phyloP scores from a whole-genome alignment of 768 basidiomycete genomes.

The Termitomyces sp. region DNA sequence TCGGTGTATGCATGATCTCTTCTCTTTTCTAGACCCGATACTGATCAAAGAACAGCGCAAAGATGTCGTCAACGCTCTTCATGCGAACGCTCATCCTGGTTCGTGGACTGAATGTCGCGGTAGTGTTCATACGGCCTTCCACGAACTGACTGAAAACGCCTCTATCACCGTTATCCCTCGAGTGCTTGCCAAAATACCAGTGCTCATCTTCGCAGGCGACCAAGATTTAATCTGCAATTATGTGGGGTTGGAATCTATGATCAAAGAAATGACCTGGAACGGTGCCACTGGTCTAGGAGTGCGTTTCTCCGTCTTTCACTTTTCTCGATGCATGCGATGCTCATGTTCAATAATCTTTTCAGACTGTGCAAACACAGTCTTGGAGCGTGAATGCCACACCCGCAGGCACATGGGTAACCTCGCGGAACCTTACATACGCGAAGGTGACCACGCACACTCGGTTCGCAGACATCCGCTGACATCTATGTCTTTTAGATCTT shows the following conservation, averaged over 20 bases:
- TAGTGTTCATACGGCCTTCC: conserved; percentile 61
- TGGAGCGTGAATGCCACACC: conserved; percentile 73
- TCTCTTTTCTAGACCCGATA: not conserved
- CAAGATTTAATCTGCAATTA: conserved; percentile 98
- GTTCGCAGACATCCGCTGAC: not conserved
- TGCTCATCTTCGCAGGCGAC: conserved; percentile 93
- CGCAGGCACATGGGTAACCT: conserved; percentile 89
- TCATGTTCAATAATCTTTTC: not conserved
- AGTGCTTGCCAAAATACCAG: conserved; percentile 73
- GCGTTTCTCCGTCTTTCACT: conserved; percentile 24
- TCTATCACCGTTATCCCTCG: conserved; percentile 74
- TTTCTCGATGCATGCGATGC: not conserved
- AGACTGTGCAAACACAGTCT: conserved; percentile 66
- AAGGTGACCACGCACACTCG: conserved; percentile 48
- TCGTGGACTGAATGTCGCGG: conserved; percentile 87
- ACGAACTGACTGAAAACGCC: conserved; percentile 53
- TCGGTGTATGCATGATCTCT: conserved; percentile 58
- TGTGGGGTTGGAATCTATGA: conserved; percentile 83
- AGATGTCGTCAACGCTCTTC: conserved; percentile 81
- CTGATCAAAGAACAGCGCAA: conserved; percentile 46
- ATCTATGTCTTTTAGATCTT: conserved; percentile 51
- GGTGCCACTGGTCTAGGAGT: conserved; percentile 84
- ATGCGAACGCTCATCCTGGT: conserved; percentile 72
- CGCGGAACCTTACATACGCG: conserved; percentile 89
- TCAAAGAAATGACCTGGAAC: conserved; percentile 82